Base-by-base conservation (phyloP, 2,329 filamentous ascomycete species). In the Calonectria hongkongensis region DNA sequence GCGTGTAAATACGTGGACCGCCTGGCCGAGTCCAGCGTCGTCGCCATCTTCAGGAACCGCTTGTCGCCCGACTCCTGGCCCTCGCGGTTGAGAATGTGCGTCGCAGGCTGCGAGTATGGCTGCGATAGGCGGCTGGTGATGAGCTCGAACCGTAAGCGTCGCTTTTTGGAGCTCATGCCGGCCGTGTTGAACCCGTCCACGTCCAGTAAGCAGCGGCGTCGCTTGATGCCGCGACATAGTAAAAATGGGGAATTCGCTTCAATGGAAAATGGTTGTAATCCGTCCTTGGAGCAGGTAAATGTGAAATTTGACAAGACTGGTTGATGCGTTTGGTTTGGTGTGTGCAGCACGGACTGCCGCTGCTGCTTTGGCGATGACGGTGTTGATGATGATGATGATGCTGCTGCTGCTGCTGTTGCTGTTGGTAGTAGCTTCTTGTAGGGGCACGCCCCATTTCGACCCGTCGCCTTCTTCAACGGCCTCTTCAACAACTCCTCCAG, bases 91-190 rank as follows among this genome's bases (percentile, higher is more conserved):
- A 92, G 87, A 70, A 94, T 93, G 78, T 94, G 92, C 51, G 92
- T 92, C 3, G 93, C 91, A 0, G 93, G 93, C 33, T 90, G 86
- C 0, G 92, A 94, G 82, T 91, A 95, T 1, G 93, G 92, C 60
- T 88, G 89, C 12, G 92, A 94, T 0, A 95, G 89, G 9, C 92
- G 89, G 25, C 92, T 94, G 1, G 93, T 95, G 79, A 94, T 90
- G 51, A 94, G 87, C 25, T 89, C 83, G 2, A 90, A 85, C 1
- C 92, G 88, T 4, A 94, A 84, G 4, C 93, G 88, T 28, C 93
- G 90, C 82, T 94, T 95, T 86, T 95, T 95, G 80, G 84, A 87
- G 80, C 86, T 81, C 70, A 91, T 75, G n/a, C 75, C 78, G 33
- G 85, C 85, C 0, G 88, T 90, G 76, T 87, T 85, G 64, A 86